phyloP scores from a whole-genome alignment of 2,329 filamentous ascomycete genomes.

The Cytospora mali region DNA sequence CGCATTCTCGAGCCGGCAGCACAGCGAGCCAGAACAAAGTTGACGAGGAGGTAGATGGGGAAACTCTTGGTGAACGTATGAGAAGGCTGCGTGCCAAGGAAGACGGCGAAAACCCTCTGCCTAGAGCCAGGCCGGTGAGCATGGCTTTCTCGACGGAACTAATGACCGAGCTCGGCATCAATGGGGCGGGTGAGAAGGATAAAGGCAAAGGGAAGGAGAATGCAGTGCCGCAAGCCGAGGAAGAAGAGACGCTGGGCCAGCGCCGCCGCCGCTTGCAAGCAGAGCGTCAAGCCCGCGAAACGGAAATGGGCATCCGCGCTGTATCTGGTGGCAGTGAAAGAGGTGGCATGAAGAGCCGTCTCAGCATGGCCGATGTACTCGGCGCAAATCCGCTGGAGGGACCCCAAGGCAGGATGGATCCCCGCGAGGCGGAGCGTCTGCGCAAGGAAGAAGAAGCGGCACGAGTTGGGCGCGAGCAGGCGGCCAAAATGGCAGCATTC shows the following conservation, averaged over 20 bases:
- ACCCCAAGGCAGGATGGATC: conserved; percentile 37
- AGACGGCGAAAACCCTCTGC: conserved; percentile 49
- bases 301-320: conserved; percentile 49
- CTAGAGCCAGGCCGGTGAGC: conserved; percentile 61
- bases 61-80: conserved; percentile 69
- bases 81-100: conserved; percentile 65
- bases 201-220: conserved; percentile 37
- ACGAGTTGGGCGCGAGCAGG: conserved; percentile 45
- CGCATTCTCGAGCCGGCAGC: conserved; percentile 26
- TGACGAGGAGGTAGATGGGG: conserved; percentile 58
- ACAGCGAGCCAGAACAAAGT: conserved; percentile 35
- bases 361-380: conserved; percentile 64
- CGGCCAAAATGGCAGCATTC: conserved; percentile 52
- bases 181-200: conserved; percentile 44
- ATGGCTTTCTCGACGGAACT: conserved; percentile 70
- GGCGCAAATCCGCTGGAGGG: conserved; percentile 46
- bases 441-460: conserved; percentile 46
- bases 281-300: conserved; percentile 64
- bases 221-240: conserved; percentile 43
- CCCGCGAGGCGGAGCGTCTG: conserved; percentile 46
- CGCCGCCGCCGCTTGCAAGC: conserved; percentile 73
- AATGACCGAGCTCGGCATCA: conserved; percentile 63
- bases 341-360: conserved; percentile 43
- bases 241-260: conserved; percentile 79
- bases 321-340: conserved; percentile 33